phyloP scores from a whole-genome alignment of 2,329 filamentous ascomycete genomes.

The Aspergillus sp. region DNA sequence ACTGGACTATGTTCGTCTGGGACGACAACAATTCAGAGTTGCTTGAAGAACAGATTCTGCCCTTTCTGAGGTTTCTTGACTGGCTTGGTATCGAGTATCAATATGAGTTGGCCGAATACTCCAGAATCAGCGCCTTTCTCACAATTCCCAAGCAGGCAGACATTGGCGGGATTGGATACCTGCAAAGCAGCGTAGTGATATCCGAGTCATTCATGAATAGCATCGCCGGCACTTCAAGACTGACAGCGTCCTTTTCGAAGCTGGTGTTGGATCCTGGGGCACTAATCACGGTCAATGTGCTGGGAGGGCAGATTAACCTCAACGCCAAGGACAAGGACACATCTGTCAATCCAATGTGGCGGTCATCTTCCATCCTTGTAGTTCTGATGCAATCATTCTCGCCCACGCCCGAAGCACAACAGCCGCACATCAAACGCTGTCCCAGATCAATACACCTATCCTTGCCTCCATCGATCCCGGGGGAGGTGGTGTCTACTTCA shows the following conservation, averaged over 20 bases:
- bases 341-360: not conserved
- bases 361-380: not conserved
- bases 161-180: not conserved
- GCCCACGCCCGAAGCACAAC: not conserved
- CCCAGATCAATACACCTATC: not conserved
- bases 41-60: not conserved
- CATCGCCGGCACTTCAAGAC: not conserved
- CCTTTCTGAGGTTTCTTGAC: not conserved
- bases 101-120: not conserved
- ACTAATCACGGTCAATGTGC: not conserved
- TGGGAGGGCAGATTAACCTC: not conserved
- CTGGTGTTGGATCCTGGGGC: not conserved
- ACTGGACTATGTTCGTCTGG: not conserved
- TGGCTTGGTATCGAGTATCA: not conserved
- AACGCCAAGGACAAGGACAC: not conserved
- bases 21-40: not conserved
- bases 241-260: not conserved
- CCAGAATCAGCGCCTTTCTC: not conserved
- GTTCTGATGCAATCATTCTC: not conserved
- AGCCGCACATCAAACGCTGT: not conserved
- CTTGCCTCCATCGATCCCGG: not conserved
- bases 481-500: not conserved
- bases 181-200: not conserved
- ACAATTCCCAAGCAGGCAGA: not conserved
- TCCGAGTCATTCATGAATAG: not conserved